These are phyloP conservation scores for Malania oleifera DNA, from an alignment of 164 flowering plant species.

Conservation along the genomic window DNA sequence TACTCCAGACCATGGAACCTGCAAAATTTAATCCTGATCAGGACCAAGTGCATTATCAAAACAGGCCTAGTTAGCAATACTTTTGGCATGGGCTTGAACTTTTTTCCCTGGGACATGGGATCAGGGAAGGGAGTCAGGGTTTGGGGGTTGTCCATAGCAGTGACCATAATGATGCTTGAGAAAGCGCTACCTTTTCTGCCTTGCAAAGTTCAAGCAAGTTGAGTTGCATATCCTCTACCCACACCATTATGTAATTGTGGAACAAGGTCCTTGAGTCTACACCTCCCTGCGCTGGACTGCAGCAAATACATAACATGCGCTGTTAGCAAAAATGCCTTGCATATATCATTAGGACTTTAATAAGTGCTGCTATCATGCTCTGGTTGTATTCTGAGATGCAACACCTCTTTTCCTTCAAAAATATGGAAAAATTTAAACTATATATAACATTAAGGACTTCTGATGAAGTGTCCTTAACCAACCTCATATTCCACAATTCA, in stretches of 20 bases:
- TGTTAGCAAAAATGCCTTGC: neutral
- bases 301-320: slow-evolving; percentile 1
- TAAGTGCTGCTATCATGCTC: neutral
- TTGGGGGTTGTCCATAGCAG: neutral
- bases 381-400: neutral
- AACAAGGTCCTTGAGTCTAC: slow-evolving; percentile 67
- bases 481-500: slow-evolving; percentile 80
- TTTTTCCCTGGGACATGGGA: neutral
- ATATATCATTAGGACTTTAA: neutral
- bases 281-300: slow-evolving; percentile 69
- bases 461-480: slow-evolving; percentile 10
- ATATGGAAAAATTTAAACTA: neutral
- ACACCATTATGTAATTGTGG: slow-evolving; percentile 72
- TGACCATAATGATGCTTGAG: neutral
- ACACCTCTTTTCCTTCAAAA: neutral
- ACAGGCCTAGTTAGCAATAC: too few species aligned
- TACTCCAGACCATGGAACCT: slow-evolving; percentile 79
- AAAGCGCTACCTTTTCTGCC: slow-evolving; percentile 65
- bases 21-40: slow-evolving; percentile 3
- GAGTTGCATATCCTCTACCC: slow-evolving; percentile 83
- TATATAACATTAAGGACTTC: neutral
- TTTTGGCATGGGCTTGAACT: too few species aligned
- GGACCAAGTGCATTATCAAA: neutral
- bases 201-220: slow-evolving; percentile 78
- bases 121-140: neutral